Conservation (phyloP, 495 filamentous ascomycete species). For the Penicillium chermesinum region DNA sequence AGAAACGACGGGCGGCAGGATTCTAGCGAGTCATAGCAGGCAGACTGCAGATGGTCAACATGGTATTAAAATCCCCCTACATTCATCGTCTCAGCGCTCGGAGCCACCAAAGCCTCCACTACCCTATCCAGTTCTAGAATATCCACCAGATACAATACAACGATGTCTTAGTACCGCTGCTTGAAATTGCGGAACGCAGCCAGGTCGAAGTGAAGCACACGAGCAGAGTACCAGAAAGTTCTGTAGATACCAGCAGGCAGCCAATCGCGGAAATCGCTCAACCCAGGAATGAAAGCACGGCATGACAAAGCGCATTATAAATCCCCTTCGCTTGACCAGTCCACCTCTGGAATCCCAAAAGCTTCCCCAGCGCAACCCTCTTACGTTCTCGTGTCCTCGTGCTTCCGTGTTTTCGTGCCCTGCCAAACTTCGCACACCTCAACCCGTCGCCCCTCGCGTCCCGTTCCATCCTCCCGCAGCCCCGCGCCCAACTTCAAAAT, state of each 20-base stretch:
- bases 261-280: conserved; percentile 22
- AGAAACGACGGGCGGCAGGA: conserved; percentile 40
- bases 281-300: conserved; percentile 4
- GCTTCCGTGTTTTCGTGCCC: conserved; percentile 2
- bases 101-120: too few species aligned
- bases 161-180: too few species aligned
- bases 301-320: conserved; percentile 41
- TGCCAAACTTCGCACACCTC: background rate
- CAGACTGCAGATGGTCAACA: background rate
- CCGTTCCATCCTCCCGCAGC: conserved; percentile 5
- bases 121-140: too few species aligned
- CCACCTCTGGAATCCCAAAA: background rate
- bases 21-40: conserved; percentile 33
- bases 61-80: background rate
- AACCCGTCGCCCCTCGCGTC: background rate
- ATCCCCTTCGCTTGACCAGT: conserved; percentile 2
- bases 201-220: too few species aligned
- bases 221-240: too few species aligned
- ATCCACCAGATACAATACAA: too few species aligned
- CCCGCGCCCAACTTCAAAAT: conserved; percentile 10
- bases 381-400: too few species aligned
- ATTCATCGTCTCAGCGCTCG: background rate
- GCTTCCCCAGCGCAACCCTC: too few species aligned
- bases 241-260: background rate
- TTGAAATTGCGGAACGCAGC: too few species aligned